Evolutionary conservation across 345 rosid species (phyloP).

Genomic region (Hevea brasiliensis): DNA sequence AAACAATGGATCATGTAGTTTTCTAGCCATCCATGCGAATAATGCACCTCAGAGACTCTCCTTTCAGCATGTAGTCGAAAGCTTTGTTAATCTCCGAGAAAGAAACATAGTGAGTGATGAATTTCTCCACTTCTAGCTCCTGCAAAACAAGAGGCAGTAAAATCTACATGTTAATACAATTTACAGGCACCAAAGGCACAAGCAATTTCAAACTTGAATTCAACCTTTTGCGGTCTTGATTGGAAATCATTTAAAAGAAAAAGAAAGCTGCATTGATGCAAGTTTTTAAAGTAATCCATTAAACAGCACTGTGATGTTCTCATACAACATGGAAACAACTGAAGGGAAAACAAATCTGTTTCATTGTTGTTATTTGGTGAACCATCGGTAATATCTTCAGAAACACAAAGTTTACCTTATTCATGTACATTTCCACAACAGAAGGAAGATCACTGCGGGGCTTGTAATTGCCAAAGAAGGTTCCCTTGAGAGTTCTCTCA

Average conservation of each 20-base stretch:
- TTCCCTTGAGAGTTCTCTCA: constrained; percentile 55
- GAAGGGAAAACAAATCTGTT: background rate
- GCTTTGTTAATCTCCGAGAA: constrained; percentile 54
- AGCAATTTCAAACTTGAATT: no score
- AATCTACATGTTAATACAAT: background rate
- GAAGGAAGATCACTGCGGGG: constrained; percentile 49
- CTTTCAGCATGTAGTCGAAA: constrained; percentile 45
- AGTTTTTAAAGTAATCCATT: no score
- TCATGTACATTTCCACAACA: constrained; percentile 54
- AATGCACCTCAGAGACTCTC: constrained; percentile 51
- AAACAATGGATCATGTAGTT: background rate
- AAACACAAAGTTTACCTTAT: constrained; percentile 25
- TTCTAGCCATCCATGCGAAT: constrained; percentile 37
- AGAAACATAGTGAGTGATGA: constrained; percentile 40
- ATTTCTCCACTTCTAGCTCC: constrained; percentile 55
- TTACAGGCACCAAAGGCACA: no score
- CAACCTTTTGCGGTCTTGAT: no score
- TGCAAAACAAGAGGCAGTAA: constrained; percentile 10
- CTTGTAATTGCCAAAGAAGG: constrained; percentile 63
- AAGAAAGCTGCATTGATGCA: no score
- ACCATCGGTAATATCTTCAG: background rate
- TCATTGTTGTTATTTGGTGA: no score
- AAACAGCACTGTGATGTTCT: no score
- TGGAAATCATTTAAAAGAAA: no score
- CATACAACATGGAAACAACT: background rate